Percentiles rank a stretch among this genome's conserved stretches.
phyloP scores from a whole-genome alignment of 1,284 basidiomycete species.

The Mycena sp. region DNA sequence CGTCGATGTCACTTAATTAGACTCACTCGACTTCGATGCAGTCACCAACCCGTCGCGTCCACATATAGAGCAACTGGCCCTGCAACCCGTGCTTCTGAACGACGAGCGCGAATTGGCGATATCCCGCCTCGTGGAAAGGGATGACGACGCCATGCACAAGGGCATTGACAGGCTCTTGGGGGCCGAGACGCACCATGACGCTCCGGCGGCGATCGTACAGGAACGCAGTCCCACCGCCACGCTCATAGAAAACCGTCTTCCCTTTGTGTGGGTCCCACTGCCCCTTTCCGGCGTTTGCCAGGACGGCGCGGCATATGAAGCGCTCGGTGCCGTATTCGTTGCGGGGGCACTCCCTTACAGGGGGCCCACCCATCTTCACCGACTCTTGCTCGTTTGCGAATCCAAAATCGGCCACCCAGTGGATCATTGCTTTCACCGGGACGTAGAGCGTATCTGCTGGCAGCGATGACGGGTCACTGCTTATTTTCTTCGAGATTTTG shows the following conservation, averaged over 20 bases:
- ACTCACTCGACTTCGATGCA: conserved; percentile 25
- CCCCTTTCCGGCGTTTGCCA: background rate
- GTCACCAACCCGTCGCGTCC: conserved; percentile 18
- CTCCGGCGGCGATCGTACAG: background rate
- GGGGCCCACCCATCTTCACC: conserved; percentile 18
- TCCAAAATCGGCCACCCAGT: conserved; percentile 20
- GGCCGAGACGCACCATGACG: conserved; percentile 12
- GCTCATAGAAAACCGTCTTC: background rate
- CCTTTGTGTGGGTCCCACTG: background rate
- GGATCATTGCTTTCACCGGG: conserved; percentile 18
- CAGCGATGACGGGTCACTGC: conserved; percentile 7
- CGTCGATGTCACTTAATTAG: no score
- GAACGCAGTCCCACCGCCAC: background rate
- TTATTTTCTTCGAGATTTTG: conserved; percentile 23
- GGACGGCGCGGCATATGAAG: background rate
- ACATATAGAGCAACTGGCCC: conserved; percentile 20
- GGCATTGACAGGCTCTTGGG: conserved; percentile 13
- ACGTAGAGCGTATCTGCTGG: conserved; percentile 19
- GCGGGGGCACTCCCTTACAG: conserved; percentile 1
- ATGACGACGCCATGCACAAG: conserved; percentile 2
- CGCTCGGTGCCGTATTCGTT: conserved; percentile 12
- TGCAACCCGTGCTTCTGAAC: conserved; percentile 5
- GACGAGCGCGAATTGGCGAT: conserved; percentile 4
- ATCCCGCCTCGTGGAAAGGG: conserved; percentile 20
- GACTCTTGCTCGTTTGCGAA: conserved; percentile 21